A percentile compares a stretch with the other conserved stretches of the same genome.
phyloP scores from a whole-genome alignment of 768 basidiomycete genomes.

The Lactarius sp. region DNA sequence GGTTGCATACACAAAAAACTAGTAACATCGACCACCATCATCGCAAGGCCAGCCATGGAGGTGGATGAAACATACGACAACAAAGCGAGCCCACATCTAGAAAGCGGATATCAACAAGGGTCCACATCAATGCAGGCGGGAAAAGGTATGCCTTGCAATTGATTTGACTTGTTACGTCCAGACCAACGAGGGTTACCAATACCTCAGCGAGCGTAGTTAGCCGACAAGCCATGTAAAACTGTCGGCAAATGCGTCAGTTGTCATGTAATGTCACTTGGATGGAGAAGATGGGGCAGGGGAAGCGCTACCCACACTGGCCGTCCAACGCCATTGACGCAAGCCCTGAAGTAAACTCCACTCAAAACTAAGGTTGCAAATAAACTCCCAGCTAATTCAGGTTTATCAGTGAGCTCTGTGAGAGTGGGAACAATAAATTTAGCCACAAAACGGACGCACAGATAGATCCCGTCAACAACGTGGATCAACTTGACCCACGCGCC shows the following conservation, averaged over 20 bases:
- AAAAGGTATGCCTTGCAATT: slow-evolving; percentile 17
- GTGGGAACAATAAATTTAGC: too few species aligned
- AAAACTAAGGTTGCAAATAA: slow-evolving; percentile 18
- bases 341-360: slow-evolving; percentile 17
- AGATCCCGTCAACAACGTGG: slow-evolving; percentile 22
- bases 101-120: neutral
- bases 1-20: slow-evolving; percentile 18
- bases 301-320: slow-evolving; percentile 3
- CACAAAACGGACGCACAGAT: slow-evolving; percentile 17
- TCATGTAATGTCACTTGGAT: neutral
- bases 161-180: slow-evolving; percentile 7
- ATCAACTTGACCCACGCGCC: slow-evolving; percentile 20
- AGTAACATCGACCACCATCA: neutral
- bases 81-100: slow-evolving; percentile 8
- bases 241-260: neutral
- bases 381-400: slow-evolving; percentile 18
- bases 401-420: neutral
- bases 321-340: slow-evolving; percentile 24
- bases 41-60: neutral
- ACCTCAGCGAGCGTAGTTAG: slow-evolving; percentile 9
- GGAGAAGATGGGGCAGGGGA: neutral
- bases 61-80: slow-evolving; percentile 2
- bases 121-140: too few species aligned
- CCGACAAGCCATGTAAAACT: slow-evolving; percentile 22
- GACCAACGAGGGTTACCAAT: slow-evolving; percentile 11